phyloP scores from a whole-genome alignment of 1,139 yeast species.

The Taphrina communis region DNA sequence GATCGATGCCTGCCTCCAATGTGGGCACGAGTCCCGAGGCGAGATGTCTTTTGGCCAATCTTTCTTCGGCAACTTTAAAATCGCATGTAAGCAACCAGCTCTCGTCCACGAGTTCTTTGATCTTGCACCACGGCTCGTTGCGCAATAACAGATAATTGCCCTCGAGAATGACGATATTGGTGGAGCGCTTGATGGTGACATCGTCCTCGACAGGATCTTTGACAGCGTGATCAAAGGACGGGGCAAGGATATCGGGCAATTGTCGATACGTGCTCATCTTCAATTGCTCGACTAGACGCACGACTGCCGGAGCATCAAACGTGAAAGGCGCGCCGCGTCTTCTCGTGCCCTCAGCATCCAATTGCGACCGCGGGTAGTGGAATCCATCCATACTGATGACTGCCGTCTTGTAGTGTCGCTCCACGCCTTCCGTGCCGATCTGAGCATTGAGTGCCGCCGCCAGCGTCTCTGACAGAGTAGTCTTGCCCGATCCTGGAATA shows the following conservation, averaged over 20 bases:
- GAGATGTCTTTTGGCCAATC: constrained; percentile 73
- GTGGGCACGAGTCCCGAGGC: constrained; percentile 67
- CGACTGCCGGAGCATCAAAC: constrained; percentile 66
- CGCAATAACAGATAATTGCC: constrained; percentile 55
- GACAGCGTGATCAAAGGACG: constrained; percentile 74
- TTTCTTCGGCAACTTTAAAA: constrained; percentile 56
- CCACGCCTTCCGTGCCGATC: constrained; percentile 6
- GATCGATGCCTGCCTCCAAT: constrained; percentile 63
- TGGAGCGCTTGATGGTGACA: constrained; percentile 55
- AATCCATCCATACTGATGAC: constrained; percentile 61
- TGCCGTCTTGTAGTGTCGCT: constrained; percentile 29
- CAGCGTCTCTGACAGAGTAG: constrained; percentile 33
- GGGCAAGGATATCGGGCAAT: constrained; percentile 56
- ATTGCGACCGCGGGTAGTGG: constrained; percentile 67
- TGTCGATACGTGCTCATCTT: constrained; percentile 41
- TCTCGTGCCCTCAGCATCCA: constrained; percentile 61
- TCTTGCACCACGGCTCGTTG: constrained; percentile 53
- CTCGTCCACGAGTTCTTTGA: constrained; percentile 51
- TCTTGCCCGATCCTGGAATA: constrained; percentile 43
- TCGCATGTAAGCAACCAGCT: constrained; percentile 55
- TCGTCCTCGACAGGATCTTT: constrained; percentile 68
- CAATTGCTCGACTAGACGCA: constrained; percentile 51
- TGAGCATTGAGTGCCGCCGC: constrained; percentile 27
- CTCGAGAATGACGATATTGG: constrained; percentile 64
- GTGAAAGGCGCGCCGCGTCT: constrained; percentile 87